Evolutionary conservation across 768 basidiomycete species (phyloP).

Genomic region (Chalciporus piperatus): DNA sequence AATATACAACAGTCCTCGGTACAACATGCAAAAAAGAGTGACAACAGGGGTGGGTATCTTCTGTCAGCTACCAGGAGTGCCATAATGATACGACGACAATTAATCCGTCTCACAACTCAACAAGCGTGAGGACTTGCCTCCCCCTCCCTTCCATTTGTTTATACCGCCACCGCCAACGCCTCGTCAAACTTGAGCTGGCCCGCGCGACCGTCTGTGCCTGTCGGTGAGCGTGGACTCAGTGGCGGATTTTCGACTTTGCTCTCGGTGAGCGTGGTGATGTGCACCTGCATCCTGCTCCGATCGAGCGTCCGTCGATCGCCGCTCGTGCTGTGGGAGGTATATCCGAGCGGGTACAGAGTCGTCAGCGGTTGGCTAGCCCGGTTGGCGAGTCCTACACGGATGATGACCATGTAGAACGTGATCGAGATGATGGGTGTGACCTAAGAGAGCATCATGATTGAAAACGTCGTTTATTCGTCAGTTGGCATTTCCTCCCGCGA

Average conservation of each 20-base stretch:
- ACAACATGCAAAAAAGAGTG: too few relatives aligned
- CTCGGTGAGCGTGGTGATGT: conserved; percentile 1
- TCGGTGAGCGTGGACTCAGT: too few relatives aligned
- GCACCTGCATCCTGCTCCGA: conserved; percentile 4
- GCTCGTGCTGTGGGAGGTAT: background rate
- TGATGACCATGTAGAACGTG: conserved; percentile 42
- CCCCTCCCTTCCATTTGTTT: background rate
- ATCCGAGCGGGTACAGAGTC: background rate
- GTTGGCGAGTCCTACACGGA: conserved; percentile 31
- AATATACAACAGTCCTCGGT: too few relatives aligned
- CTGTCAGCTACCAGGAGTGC: too few relatives aligned
- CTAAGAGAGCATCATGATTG: too few relatives aligned
- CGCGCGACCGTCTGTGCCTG: too few relatives aligned
- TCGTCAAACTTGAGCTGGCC: background rate
- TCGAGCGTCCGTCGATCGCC: conserved; percentile 1
- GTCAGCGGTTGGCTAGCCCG: background rate
- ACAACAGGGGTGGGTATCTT: too few relatives aligned
- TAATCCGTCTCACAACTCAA: too few relatives aligned
- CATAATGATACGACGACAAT: too few relatives aligned
- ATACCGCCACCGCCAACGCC: background rate
- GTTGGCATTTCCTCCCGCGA: too few relatives aligned
- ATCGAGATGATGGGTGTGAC: conserved; percentile 40
- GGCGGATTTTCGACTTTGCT: background rate
- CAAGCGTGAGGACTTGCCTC: background rate
- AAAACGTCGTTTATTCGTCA: too few relatives aligned